Base-by-base conservation (phyloP, 2,329 filamentous ascomycete genomes). In the Pseudogymnoascus sp. region DNA sequence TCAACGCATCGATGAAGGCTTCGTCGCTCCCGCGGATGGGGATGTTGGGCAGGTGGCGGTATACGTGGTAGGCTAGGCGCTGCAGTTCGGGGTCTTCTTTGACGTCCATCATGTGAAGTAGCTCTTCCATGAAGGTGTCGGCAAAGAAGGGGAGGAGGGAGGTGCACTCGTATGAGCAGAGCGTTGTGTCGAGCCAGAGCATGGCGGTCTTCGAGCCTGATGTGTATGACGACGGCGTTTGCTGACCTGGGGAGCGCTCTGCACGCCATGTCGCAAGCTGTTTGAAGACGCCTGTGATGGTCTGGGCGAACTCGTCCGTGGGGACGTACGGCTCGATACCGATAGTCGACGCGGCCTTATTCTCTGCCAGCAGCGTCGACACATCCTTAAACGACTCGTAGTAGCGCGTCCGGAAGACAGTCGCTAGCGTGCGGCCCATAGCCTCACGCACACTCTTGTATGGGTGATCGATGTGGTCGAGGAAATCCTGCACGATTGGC, bases 101-200 rank as follows among this genome's bases (percentile, higher is more conserved):
- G 73, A 99, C 91, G 71, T 99, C 94, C 93, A 99, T 99, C 94
- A 99, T 99, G 78, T 99, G 92, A 60, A 99, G 79, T 12, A 99
- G 83, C 73, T 97, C 90, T 69, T 94, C 90, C 73, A 96, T 94
- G 71, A 97, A 93, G 0, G 88, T 81, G 36, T 89, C 83, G 0
- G 92, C 89, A 79, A 99, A 97, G 82, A 97, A 97, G 3, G 87
- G 86, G 15, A 95, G 85, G 12, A 99, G 83, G 71, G 94, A 88
- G 0, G 86, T 96, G 75, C 94, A 99, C 73, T 97, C 94, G 66
- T 95, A 89, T 0, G 91, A 96, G 2, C 90, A 91, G 2, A 99
- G 80, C 13, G 91, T 94, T 58, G 86, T 89, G 75, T 99, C 94
- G 4, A 99, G 84, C 94, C 94, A 99, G 52, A 94, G 85, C 1